Evolutionary conservation across 352 stramenopile genomes (phyloP), one percentile per base, ranked within the genome.

Genomic region (Globisporangium parvum): DNA sequence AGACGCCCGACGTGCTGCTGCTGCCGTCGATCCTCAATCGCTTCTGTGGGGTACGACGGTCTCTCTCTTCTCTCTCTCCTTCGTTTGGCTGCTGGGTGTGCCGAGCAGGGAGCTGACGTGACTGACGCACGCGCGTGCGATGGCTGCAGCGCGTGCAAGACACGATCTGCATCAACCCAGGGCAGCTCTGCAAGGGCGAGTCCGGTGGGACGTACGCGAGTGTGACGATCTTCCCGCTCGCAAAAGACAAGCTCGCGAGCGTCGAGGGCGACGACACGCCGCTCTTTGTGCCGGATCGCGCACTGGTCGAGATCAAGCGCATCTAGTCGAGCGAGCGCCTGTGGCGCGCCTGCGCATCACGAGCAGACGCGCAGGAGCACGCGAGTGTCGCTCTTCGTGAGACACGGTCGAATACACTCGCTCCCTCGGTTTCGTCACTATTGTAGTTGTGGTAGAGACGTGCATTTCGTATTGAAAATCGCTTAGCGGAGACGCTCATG

Each of bases 151-250:
- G 91, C 21, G 72, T 97, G 26, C 74, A 93, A 61, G 86, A 96
- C 52, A 96, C 87, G 23, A 85, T 99, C 31, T 96, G 95, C 62
- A 70, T 99, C 48, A 99, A 99, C 69, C 95, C 95, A 0, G 95
- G 95, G 1, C 84, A 93, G 59, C 68, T 99, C 23, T 96, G 88
- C 52, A 98, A 97, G 71, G 93, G 90, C 45, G 86, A 87, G 20
- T 95, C 89, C 0, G 96, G 95, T 51, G 96, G 96, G 47, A 98
- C 94, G 1, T 99, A 96, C 71, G 91, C 92, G 12, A 65, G 80
- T 17, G 78, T 99, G 46, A 88, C 90, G 39, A 85, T 99, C 35
- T 77, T 97, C 49, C 92, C 93, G 15, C 77, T 98, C 40, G 57
- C 81, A n/a, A 71, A 73, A 33, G 88, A 98, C 54, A 89, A 87